A percentile compares a stretch with the other conserved stretches of the same genome.
phyloP scores from a whole-genome alignment of 2,329 filamentous ascomycete genomes.

The Pseudocercospora vitis region DNA sequence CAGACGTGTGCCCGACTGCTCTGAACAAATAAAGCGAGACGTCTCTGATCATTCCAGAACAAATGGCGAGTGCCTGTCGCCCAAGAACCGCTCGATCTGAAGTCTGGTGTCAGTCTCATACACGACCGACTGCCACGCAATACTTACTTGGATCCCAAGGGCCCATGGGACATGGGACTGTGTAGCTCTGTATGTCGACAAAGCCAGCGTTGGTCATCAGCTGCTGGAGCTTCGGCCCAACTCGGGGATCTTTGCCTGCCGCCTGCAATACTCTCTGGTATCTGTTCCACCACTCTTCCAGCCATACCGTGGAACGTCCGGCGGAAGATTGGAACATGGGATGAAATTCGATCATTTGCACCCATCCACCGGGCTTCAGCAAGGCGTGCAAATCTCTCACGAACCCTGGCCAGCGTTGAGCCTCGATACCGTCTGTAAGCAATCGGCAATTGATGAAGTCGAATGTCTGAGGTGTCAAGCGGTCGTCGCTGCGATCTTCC shows the following conservation, averaged over 20 bases:
- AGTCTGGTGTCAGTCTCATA: not conserved
- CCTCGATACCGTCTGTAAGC: slow-evolving; percentile 69
- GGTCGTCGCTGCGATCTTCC: slow-evolving; percentile 21
- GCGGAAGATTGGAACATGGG: slow-evolving; percentile 81
- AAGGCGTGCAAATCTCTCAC: slow-evolving; percentile 72
- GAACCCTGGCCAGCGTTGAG: slow-evolving; percentile 71
- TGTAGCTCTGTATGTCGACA: slow-evolving; percentile 12
- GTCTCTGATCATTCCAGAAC: slow-evolving; percentile 21
- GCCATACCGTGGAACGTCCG: slow-evolving; percentile 18
- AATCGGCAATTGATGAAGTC: slow-evolving; percentile 80
- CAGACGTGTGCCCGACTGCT: slow-evolving; percentile 15
- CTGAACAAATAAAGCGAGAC: slow-evolving; percentile 24
- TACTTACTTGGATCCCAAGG: slow-evolving; percentile 10
- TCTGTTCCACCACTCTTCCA: slow-evolving; percentile 30
- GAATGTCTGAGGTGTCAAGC: slow-evolving; percentile 57
- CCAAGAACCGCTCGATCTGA: slow-evolving; percentile 7
- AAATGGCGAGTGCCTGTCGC: slow-evolving; percentile 1
- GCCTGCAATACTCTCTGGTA: slow-evolving; percentile 24
- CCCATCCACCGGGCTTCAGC: slow-evolving; percentile 75
- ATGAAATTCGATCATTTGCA: slow-evolving; percentile 85
- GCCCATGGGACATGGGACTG: slow-evolving; percentile 11
- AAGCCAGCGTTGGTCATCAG: slow-evolving; percentile 28
- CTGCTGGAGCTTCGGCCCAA: slow-evolving; percentile 22
- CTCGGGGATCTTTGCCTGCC: slow-evolving; percentile 28
- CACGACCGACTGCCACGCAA: not conserved